Evolutionary conservation across 331 rosid genomes (phyloP).

Genomic region (Arachis monticola): DNA sequence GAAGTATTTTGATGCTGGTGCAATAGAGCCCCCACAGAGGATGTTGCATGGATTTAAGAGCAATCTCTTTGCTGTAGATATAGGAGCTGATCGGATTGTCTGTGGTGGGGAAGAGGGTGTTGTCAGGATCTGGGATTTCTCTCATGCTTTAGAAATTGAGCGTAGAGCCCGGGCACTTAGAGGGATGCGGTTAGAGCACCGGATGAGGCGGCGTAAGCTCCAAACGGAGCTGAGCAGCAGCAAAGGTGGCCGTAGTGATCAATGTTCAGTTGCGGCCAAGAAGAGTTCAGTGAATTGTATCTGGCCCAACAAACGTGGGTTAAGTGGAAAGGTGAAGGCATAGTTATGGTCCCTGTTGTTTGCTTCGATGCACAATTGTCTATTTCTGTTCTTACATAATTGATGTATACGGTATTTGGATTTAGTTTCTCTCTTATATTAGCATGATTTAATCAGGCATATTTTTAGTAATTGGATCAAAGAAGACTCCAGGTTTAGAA

Average conservation of each 20-base stretch:
- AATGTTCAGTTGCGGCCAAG: conserved; percentile 85
- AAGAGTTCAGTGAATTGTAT: conserved; percentile 61
- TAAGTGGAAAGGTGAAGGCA: conserved; percentile 75
- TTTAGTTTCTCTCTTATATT: conserved; percentile 17
- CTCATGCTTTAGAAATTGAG: conserved; percentile 83
- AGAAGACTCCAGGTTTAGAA: neutral
- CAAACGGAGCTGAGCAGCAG: conserved; percentile 61
- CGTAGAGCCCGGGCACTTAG: conserved; percentile 64
- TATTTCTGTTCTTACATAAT: conserved; percentile 19
- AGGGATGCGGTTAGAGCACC: conserved; percentile 73
- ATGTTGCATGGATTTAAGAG: conserved; percentile 80
- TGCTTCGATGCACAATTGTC: conserved; percentile 28
- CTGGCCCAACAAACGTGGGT: conserved; percentile 72
- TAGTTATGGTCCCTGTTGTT: conserved; percentile 40
- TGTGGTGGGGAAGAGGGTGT: conserved; percentile 96
- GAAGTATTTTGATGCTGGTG: conserved; percentile 41
- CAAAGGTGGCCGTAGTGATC: conserved; percentile 66
- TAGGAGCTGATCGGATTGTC: conserved; percentile 87
- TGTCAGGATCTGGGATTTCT: conserved; percentile 90
- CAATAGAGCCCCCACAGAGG: conserved; percentile 91
- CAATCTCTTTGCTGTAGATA: conserved; percentile 74
- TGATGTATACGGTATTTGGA: conserved; percentile 31
- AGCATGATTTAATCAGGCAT: conserved; percentile 18
- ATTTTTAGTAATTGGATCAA: conserved; percentile 13
- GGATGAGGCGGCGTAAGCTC: conserved; percentile 80